phyloP scores from a whole-genome alignment of 176 grass and related monocot genomes.

The Phyllostachys edulis region DNA sequence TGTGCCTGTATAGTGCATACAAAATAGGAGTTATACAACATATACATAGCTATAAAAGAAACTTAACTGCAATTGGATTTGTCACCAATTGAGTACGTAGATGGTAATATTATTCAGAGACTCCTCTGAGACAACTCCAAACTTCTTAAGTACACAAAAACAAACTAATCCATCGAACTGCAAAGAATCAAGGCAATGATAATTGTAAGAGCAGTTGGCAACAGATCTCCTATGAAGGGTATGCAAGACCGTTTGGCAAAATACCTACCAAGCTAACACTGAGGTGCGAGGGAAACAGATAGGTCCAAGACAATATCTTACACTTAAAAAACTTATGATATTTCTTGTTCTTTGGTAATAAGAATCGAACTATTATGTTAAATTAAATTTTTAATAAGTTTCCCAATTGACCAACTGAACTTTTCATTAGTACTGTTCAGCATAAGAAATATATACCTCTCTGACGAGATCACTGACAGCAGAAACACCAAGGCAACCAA shows the following conservation, averaged over 20 bases:
- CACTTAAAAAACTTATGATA: background rate
- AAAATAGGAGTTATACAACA: slow-evolving; percentile 3
- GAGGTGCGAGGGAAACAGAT: background rate
- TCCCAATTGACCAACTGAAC: slow-evolving; percentile 12
- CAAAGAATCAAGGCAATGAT: slow-evolving; percentile 44
- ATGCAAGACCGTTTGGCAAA: slow-evolving; percentile 9
- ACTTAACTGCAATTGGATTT: slow-evolving; percentile 56
- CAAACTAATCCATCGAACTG: slow-evolving; percentile 62
- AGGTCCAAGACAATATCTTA: slow-evolving; percentile 14
- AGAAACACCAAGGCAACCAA: slow-evolving; percentile 87
- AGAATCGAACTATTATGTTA: background rate
- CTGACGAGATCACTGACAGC: slow-evolving; percentile 78
- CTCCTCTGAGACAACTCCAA: slow-evolving; percentile 49
- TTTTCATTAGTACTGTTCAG: background rate
- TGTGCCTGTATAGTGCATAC: background rate
- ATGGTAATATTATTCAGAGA: slow-evolving; percentile 42
- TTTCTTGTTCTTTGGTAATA: background rate
- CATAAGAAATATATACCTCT: slow-evolving; percentile 60
- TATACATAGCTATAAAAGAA: slow-evolving; percentile 43
- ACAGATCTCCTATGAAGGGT: slow-evolving; percentile 28
- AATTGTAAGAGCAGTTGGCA: slow-evolving; percentile 37
- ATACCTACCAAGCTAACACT: slow-evolving; percentile 11
- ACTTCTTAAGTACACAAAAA: slow-evolving; percentile 54
- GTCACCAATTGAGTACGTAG: slow-evolving; percentile 47
- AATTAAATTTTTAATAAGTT: background rate